phyloP scores from a whole-genome alignment of 495 filamentous ascomycete species.

The Monascus purpureus region DNA sequence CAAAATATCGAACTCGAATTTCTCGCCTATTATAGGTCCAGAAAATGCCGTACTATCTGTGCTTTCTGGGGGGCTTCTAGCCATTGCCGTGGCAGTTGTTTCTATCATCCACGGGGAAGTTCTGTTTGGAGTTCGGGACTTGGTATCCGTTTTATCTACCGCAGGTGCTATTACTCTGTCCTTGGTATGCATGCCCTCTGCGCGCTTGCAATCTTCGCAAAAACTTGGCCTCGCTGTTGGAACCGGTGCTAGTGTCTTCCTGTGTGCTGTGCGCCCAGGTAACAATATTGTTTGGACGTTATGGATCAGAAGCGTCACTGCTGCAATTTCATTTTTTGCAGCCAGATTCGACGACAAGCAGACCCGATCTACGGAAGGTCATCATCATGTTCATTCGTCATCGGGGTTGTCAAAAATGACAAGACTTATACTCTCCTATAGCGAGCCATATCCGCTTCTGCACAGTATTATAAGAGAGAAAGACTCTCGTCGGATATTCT shows the following conservation, averaged over 20 bases:
- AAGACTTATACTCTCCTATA: slow-evolving; percentile 46
- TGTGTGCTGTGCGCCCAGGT: slow-evolving; percentile 22
- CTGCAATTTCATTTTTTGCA: slow-evolving; percentile 20
- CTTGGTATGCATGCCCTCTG: slow-evolving; percentile 12
- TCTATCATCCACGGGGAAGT: slow-evolving; percentile 6
- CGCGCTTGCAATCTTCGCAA: slow-evolving; percentile 14
- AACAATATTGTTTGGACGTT: slow-evolving; percentile 18
- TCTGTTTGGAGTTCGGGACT: slow-evolving; percentile 10
- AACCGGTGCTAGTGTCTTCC: slow-evolving; percentile 16
- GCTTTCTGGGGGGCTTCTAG: slow-evolving; percentile 14
- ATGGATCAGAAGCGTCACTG: slow-evolving; percentile 16
- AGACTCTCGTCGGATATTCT: slow-evolving; percentile 91
- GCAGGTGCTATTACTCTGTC: slow-evolving; percentile 18
- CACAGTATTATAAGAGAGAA: slow-evolving; percentile 80
- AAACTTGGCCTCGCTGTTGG: slow-evolving; percentile 23
- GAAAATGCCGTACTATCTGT: slow-evolving; percentile 18
- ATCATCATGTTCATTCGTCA: slow-evolving; percentile 24
- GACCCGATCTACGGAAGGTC: slow-evolving; percentile 15
- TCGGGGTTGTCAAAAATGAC: slow-evolving; percentile 43
- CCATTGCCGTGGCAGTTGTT: slow-evolving; percentile 9
- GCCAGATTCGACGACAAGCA: slow-evolving; percentile 24
- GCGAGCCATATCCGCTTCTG: slow-evolving; percentile 57
- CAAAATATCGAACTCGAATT: slow-evolving; percentile 3
- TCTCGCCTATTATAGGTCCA: slow-evolving; percentile 7
- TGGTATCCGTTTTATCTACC: slow-evolving; percentile 13